Conservation (phyloP, 1,139 yeast species). For the Yamadazyma jaroonii region DNA sequence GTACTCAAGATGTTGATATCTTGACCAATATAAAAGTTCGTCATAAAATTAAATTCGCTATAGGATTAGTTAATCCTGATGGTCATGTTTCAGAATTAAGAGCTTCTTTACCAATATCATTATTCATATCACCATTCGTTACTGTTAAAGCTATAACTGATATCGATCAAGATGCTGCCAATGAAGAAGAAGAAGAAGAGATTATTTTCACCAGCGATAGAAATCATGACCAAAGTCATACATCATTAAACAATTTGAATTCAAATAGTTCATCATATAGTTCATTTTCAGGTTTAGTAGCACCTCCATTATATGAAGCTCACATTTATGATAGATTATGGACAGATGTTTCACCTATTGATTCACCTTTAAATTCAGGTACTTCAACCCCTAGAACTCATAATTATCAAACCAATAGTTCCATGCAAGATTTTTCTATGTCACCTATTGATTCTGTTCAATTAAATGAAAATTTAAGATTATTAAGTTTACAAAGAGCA, state of each 20-base stretch:
- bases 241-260: conserved; percentile 26
- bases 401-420: conserved; percentile 1
- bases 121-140: conserved; percentile 81
- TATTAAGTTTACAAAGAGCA: conserved; percentile 51
- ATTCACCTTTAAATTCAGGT: conserved; percentile 56
- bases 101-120: conserved; percentile 66
- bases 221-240: conserved; percentile 24
- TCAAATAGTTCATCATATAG: conserved; percentile 30
- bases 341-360: conserved; percentile 62
- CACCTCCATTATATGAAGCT: conserved; percentile 87
- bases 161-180: conserved; percentile 11
- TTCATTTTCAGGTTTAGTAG: conserved; percentile 51
- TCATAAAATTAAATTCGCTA: conserved; percentile 66
- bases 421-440: conserved; percentile 19
- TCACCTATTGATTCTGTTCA: conserved; percentile 41
- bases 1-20: conserved; percentile 84
- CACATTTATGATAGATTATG: conserved; percentile 86
- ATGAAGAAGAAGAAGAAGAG: conserved; percentile 25
- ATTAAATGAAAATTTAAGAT: conserved; percentile 53
- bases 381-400: conserved; percentile 42
- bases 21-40: conserved; percentile 59
- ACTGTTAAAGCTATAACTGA: conserved; percentile 55
- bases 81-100: conserved; percentile 76
- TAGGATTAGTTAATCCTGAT: conserved; percentile 66
- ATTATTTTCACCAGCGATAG: conserved; percentile 29